Evolutionary conservation across 2,329 filamentous ascomycete genomes (phyloP).

Genomic region (Trichoderma cornu-damae): DNA sequence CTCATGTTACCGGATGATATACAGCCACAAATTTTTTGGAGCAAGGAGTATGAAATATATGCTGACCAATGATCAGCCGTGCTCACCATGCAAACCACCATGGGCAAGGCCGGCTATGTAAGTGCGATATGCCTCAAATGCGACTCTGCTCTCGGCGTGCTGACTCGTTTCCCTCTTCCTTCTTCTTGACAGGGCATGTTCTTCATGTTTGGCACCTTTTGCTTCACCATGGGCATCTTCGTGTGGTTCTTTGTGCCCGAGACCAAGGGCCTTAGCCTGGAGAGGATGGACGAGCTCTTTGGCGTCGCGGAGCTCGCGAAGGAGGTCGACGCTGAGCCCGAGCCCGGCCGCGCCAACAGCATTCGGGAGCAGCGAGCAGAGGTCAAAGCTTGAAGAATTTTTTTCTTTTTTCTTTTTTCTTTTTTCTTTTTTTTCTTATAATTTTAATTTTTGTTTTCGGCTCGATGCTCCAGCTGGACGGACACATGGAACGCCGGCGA

Average conservation of each 20-base stretch:
- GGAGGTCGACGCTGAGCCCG: constrained; percentile 31
- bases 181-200: constrained; percentile 50
- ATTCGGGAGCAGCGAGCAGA: constrained; percentile 26
- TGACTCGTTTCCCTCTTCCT: background rate
- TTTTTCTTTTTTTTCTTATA: too few relatives aligned
- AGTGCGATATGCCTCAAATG: constrained; percentile 21
- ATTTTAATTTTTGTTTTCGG: background rate
- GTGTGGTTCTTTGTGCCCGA: constrained; percentile 65
- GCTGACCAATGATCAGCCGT: constrained; percentile 39
- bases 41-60: background rate
- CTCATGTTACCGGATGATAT: background rate
- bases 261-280: constrained; percentile 60
- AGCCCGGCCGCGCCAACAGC: constrained; percentile 25
- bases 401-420: too few relatives aligned
- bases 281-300: constrained; percentile 63
- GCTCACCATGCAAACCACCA: constrained; percentile 59
- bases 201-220: constrained; percentile 64
- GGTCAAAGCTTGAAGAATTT: constrained; percentile 19
- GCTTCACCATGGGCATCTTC: constrained; percentile 59
- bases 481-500: background rate
- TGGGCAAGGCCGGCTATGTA: constrained; percentile 40
- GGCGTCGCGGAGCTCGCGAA: constrained; percentile 47
- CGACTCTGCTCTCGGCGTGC: background rate
- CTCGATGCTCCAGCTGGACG: background rate
- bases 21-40: background rate